These are phyloP conservation scores for Inonotus hispidus DNA, from an alignment of 1,284 basidiomycete genomes.

Conservation along the genomic window DNA sequence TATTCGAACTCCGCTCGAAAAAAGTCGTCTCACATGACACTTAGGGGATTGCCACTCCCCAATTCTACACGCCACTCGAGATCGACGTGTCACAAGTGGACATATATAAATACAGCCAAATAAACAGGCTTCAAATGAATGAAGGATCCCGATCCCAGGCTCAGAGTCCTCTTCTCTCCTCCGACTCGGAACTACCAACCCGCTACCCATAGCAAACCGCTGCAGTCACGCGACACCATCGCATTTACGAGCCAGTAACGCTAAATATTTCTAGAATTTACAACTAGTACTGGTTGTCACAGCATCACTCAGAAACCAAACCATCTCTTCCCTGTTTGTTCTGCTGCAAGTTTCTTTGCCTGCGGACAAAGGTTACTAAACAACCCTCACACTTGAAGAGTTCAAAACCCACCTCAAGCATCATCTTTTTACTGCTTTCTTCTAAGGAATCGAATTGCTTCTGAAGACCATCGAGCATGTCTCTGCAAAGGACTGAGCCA, in stretches of 20 bases:
- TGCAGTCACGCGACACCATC: background rate
- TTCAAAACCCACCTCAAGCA: conserved; percentile 43
- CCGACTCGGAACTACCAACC: no score
- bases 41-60: no score
- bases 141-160: no score
- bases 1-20: no score
- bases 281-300: no score
- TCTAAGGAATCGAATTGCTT: conserved; percentile 57
- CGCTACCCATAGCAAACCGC: no score
- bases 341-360: conserved; percentile 57
- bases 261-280: background rate
- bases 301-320: conserved; percentile 34
- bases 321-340: conserved; percentile 59
- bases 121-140: background rate
- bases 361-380: conserved; percentile 23
- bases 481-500: conserved; percentile 30
- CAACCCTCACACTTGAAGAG: background rate
- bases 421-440: conserved; percentile 60
- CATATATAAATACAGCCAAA: background rate
- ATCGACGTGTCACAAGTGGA: background rate
- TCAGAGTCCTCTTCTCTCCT: no score
- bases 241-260: background rate
- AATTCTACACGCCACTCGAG: no score
- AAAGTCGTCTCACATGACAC: no score
- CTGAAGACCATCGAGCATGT: conserved; percentile 54